Percentiles rank a stretch among this genome's conserved stretches.
Evolutionary conservation across 495 filamentous ascomycete genomes (phyloP).

Genomic region (Podospora sp.): DNA sequence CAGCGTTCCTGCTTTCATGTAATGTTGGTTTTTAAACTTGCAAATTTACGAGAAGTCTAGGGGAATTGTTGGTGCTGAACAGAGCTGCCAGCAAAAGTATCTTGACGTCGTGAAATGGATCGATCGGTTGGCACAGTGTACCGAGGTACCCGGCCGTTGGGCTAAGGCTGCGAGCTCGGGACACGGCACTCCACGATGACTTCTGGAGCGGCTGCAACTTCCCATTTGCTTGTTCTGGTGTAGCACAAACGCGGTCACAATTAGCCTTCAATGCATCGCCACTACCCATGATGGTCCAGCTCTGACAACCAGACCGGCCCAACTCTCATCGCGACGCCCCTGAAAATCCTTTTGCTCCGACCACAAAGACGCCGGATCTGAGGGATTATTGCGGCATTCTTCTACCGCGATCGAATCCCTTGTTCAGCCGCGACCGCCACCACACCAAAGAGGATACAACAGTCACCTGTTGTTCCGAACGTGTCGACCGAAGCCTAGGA

Average conservation of each 20-base stretch:
- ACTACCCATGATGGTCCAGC: neutral
- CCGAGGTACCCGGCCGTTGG: neutral
- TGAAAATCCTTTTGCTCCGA: neutral
- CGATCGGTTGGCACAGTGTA: neutral
- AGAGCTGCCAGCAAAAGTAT: too few relatives aligned
- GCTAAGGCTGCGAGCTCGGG: constrained; percentile 1
- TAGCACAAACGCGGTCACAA: constrained; percentile 5
- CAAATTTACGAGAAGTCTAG: too few relatives aligned
- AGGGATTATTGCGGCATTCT: neutral
- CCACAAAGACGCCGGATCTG: neutral
- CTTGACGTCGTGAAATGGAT: too few relatives aligned
- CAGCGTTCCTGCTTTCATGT: neutral
- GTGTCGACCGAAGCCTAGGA: neutral
- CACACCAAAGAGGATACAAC: neutral
- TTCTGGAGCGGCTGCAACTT: constrained; percentile 2
- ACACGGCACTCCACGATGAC: constrained; percentile 12
- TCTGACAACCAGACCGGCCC: neutral
- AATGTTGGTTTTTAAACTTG: too few relatives aligned
- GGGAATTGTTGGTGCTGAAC: too few relatives aligned
- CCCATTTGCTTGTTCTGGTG: constrained; percentile 6
- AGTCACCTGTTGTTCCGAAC: neutral
- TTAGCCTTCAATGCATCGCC: neutral
- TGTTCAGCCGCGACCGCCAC: neutral
- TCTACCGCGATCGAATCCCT: neutral
- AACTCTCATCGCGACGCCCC: neutral